Evolutionary conservation across 2,329 filamentous ascomycete species (phyloP).

Genomic region (Hortaea werneckii): DNA sequence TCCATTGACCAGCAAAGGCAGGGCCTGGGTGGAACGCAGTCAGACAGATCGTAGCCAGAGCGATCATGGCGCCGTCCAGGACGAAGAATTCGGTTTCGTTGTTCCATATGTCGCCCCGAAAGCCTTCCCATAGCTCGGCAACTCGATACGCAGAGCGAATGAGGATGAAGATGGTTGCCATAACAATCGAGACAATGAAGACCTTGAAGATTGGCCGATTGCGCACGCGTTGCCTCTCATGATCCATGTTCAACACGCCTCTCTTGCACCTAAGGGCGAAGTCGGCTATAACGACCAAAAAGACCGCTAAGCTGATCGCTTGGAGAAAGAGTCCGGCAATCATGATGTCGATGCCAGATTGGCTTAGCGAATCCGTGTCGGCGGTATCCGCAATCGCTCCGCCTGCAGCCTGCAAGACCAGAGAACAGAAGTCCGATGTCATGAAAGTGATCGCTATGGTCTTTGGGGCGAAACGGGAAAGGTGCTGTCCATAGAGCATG

Average conservation of each 20-base stretch:
- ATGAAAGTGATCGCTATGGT: conserved; percentile 47
- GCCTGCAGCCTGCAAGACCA: conserved; percentile 47
- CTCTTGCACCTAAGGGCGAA: conserved; percentile 14
- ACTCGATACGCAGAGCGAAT: conserved; percentile 56
- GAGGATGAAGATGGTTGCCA: conserved; percentile 51
- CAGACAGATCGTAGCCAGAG: conserved; percentile 34
- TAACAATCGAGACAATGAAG: conserved; percentile 43
- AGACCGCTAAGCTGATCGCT: conserved; percentile 41
- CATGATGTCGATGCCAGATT: conserved; percentile 45
- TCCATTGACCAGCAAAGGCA: conserved; percentile 18
- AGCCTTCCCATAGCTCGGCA: conserved; percentile 55
- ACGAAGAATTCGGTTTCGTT: conserved; percentile 40
- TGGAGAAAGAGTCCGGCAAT: conserved; percentile 49
- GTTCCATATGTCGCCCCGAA: conserved; percentile 47
- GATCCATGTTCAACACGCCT: conserved; percentile 9
- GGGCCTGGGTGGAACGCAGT: conserved; percentile 40
- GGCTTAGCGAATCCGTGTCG: conserved; percentile 26
- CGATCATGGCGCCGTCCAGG: conserved; percentile 46
- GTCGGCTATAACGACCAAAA: conserved; percentile 30
- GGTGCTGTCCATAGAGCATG: conserved; percentile 40
- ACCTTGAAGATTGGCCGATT: conserved; percentile 38
- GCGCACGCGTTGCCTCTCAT: conserved; percentile 26
- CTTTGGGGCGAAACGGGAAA: conserved; percentile 12
- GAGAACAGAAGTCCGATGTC: conserved; percentile 44
- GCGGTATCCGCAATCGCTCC: conserved; percentile 47